A percentile compares a stretch with the other conserved stretches of the same genome.
These are phyloP conservation scores for Exsudoporus frostii DNA, from an alignment of 768 basidiomycete genomes.

Conservation along the genomic window DNA sequence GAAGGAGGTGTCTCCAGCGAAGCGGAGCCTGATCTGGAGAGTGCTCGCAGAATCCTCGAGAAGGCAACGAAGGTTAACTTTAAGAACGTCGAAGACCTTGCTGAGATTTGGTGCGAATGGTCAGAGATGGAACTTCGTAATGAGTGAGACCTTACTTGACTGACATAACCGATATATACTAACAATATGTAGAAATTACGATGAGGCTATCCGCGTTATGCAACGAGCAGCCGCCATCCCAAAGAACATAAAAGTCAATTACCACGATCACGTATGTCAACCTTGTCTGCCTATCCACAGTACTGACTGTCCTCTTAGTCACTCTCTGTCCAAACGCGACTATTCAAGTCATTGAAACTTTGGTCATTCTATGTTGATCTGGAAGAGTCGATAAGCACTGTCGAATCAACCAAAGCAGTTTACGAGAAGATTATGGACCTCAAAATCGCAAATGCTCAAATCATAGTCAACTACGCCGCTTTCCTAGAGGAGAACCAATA, in stretches of 20 bases:
- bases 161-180: conserved; percentile 3
- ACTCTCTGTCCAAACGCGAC: conserved; percentile 78
- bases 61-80: conserved; percentile 91
- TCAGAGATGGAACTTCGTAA: conserved; percentile 96
- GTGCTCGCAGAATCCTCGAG: conserved; percentile 89
- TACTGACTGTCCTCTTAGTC: conserved; percentile 44
- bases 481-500: conserved; percentile 98
- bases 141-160: conserved; percentile 57
- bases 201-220: conserved; percentile 94
- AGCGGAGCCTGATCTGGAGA: conserved; percentile 79
- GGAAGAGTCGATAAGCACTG: conserved; percentile 94
- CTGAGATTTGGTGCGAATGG: conserved; percentile 99
- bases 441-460: conserved; percentile 96
- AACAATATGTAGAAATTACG: conserved; percentile 73
- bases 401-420: conserved; percentile 86
- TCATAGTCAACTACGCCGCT: conserved; percentile 94
- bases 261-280: conserved; percentile 83
- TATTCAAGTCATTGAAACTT: conserved; percentile 97
- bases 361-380: conserved; percentile 99
- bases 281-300: neutral
- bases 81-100: conserved; percentile 94
- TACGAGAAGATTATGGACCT: conserved; percentile 97
- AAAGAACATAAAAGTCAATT: conserved; percentile 86
- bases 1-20: conserved; percentile 81
- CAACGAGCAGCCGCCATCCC: conserved; percentile 92